These are phyloP conservation scores for Xylaria sp. DNA, from an alignment of 2,329 filamentous ascomycete genomes.

Conservation along the genomic window DNA sequence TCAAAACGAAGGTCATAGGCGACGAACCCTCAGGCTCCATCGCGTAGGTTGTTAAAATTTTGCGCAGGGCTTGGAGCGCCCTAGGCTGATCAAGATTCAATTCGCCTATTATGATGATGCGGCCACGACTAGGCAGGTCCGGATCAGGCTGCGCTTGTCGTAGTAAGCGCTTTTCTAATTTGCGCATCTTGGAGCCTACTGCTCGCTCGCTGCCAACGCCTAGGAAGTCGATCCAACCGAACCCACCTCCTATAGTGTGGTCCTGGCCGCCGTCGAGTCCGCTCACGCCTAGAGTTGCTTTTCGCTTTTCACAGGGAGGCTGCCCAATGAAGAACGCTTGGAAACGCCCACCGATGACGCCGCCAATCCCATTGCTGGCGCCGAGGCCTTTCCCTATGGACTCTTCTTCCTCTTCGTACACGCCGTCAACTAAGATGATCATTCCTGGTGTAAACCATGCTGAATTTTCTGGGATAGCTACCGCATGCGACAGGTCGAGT, in stretches of 20 bases:
- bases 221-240: constrained; percentile 97
- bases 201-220: constrained; percentile 91
- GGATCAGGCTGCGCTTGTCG: constrained; percentile 50
- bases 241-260: constrained; percentile 78
- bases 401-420: constrained; percentile 94
- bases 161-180: constrained; percentile 77
- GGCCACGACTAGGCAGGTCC: constrained; percentile 55
- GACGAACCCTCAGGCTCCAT: constrained; percentile 70
- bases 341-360: constrained; percentile 91
- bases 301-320: constrained; percentile 88
- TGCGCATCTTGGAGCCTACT: constrained; percentile 83
- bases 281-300: constrained; percentile 78
- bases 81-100: constrained; percentile 86
- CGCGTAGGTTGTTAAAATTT: constrained; percentile 80
- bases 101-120: constrained; percentile 83
- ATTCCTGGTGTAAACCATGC: constrained; percentile 96
- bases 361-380: constrained; percentile 84
- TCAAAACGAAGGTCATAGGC: constrained; percentile 83
- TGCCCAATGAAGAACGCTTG: constrained; percentile 91
- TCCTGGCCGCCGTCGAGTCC: constrained; percentile 67
- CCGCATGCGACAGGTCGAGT: constrained; percentile 83
- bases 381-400: constrained; percentile 76
- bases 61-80: constrained; percentile 83
- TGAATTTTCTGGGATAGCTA: constrained; percentile 83
- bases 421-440: constrained; percentile 93